Conservation (phyloP, 257 asterid species). For the Nicotiana attenuata region DNA sequence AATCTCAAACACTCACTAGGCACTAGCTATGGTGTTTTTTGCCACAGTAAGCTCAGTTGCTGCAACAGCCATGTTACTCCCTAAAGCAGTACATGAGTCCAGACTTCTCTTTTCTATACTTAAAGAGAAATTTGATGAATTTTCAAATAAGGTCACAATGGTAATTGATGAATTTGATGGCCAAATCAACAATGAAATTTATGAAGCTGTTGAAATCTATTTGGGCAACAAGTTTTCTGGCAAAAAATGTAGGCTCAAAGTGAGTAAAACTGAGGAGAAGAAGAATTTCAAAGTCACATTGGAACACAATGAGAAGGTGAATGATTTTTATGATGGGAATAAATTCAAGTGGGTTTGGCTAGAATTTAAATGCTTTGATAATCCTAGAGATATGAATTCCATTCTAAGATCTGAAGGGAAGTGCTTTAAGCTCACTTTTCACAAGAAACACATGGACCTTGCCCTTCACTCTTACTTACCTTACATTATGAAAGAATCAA, state of each 20-base stretch:
- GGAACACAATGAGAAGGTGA: conserved; percentile 3
- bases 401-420: background rate
- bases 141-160: background rate
- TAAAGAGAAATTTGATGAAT: background rate
- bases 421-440: conserved; percentile 18
- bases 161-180: conserved; percentile 19
- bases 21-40: background rate
- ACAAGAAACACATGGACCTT: conserved; percentile 4
- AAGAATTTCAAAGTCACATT: conserved; percentile 7
- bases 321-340: background rate
- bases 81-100: conserved; percentile 9
- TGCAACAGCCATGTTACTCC: conserved; percentile 16
- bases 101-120: conserved; percentile 11
- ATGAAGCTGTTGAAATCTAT: conserved; percentile 21
- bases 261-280: background rate
- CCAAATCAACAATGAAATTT: conserved; percentile 2
- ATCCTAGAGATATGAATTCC: background rate
- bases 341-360: background rate
- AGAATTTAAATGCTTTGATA: background rate
- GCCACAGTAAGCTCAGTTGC: conserved; percentile 14
- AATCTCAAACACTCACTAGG: background rate
- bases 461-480: conserved; percentile 18
- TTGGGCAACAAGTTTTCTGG: conserved; percentile 5
- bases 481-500: conserved; percentile 10
- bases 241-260: background rate